Evolutionary conservation across 441 rosid species (phyloP), one percentile per base, ranked within the genome.

Genomic region (Arabidopsis lyrata): DNA sequence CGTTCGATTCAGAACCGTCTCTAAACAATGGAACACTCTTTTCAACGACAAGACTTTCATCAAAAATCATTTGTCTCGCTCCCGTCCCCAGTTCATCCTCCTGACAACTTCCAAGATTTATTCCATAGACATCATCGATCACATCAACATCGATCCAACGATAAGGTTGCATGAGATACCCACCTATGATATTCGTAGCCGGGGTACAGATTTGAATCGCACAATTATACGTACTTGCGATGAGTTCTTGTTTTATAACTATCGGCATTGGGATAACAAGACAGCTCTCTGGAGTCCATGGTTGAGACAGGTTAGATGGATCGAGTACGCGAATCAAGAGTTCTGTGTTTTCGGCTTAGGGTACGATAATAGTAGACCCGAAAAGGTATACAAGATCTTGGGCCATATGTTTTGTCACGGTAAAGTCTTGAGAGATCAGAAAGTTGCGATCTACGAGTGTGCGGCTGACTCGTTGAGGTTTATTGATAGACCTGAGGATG

Each of bases 11-110:
- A 59, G 32, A 22, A 14, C 9, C 32, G 57, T 75, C 3, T 59
- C 57, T 36, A 36, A 52, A 34, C 31, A 4, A 13, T 74, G 73
- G 73, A 74, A 74, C 39, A 4, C 62, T 59, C 22, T 74, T 59
- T 50, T 66, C 18, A 11, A 2, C 24, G 41, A 67, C 31, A 22
- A 58, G 57, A 2, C 12, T 8, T 75, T 67, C 73, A 0, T 57
- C 58, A 57, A 47, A 2, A 57, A 35, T 0, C 42, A 65, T 60
- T 13, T 67, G 68, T 8, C 39, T 22, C 48, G 20, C 5, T 6
- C 24, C 18, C 68, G 20, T 66, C 68, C 55, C 3, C 68, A 66
- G 3, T 18, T 74, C 61, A 49, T 74, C 6, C 4, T 66, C 22
- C 0, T 49, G 6, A 50, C 68, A 22, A 5, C 5, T 2, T 64